Percentiles rank a stretch among this genome's conserved stretches.
These are phyloP conservation scores for Exobasidium cylindrosporum DNA, from an alignment of 1,284 basidiomycete genomes.

Conservation along the genomic window DNA sequence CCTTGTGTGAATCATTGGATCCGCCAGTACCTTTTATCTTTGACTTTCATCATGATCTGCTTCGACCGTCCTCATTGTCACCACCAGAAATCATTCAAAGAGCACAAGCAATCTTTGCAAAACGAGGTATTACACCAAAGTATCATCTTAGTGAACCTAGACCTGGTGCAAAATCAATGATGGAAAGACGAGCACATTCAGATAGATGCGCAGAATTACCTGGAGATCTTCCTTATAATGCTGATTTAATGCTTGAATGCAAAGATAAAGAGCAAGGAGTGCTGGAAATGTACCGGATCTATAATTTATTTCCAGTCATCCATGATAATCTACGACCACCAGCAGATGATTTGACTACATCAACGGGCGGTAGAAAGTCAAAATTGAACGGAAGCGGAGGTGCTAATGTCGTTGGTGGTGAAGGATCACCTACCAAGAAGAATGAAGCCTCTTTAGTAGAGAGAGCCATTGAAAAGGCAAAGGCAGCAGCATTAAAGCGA, in stretches of 20 bases:
- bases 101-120: constrained; percentile 71
- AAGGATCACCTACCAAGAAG: constrained; percentile 51
- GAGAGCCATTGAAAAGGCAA: constrained; percentile 33
- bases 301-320: constrained; percentile 67
- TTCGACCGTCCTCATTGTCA: constrained; percentile 37
- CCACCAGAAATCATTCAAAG: constrained; percentile 65
- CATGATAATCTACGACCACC: constrained; percentile 61
- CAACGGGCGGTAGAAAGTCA: constrained; percentile 55
- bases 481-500: constrained; percentile 29
- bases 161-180: constrained; percentile 21
- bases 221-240: constrained; percentile 57
- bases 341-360: constrained; percentile 56
- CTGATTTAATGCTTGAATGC: constrained; percentile 87
- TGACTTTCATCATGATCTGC: constrained; percentile 54
- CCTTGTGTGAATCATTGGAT: constrained; percentile 74
- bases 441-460: constrained; percentile 52
- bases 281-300: constrained; percentile 76
- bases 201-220: constrained; percentile 72
- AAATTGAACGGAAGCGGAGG: constrained; percentile 41
- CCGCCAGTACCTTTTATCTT: constrained; percentile 70
- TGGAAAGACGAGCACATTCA: constrained; percentile 75
- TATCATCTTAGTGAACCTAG: constrained; percentile 75
- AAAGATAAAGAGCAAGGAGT: constrained; percentile 93
- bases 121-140: constrained; percentile 73
- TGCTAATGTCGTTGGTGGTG: constrained; percentile 44